Evolutionary conservation across 1,139 yeast genomes (phyloP).

Genomic region (Petasospora rhodanensis): DNA sequence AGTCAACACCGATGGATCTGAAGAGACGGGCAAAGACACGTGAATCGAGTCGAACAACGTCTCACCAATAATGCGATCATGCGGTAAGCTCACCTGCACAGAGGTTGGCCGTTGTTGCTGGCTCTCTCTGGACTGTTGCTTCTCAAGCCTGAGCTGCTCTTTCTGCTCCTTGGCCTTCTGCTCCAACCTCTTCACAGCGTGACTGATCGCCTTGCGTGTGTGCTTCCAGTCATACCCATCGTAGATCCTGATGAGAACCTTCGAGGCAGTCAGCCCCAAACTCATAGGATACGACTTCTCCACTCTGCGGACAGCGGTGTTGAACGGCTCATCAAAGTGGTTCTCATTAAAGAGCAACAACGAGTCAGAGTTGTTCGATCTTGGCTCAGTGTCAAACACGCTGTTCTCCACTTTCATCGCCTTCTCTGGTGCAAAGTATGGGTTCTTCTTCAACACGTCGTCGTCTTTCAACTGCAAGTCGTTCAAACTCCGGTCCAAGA

Average conservation of each 20-base stretch:
- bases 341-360: conserved; percentile 37
- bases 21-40: conserved; percentile 50
- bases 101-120: too few species aligned
- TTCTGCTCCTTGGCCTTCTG: conserved; percentile 35
- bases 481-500: conserved; percentile 32
- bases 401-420: not conserved
- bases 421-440: conserved; percentile 10
- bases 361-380: conserved; percentile 26
- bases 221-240: conserved; percentile 95
- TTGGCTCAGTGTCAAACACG: conserved; percentile 8
- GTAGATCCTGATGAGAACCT: conserved; percentile 50
- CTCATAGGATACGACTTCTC: conserved; percentile 12
- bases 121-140: not conserved
- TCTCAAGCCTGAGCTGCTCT: conserved; percentile 14
- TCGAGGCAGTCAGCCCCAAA: conserved; percentile 23
- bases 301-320: not conserved
- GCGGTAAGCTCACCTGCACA: too few species aligned
- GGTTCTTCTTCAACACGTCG: conserved; percentile 12
- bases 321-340: conserved; percentile 37
- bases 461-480: conserved; percentile 24
- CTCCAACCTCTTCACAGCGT: conserved; percentile 61
- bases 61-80: conserved; percentile 46
- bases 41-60: conserved; percentile 71
- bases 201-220: conserved; percentile 62
- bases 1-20: conserved; percentile 43